Conservation (phyloP, 768 basidiomycete genomes). For the Tubosaeta sp. region DNA sequence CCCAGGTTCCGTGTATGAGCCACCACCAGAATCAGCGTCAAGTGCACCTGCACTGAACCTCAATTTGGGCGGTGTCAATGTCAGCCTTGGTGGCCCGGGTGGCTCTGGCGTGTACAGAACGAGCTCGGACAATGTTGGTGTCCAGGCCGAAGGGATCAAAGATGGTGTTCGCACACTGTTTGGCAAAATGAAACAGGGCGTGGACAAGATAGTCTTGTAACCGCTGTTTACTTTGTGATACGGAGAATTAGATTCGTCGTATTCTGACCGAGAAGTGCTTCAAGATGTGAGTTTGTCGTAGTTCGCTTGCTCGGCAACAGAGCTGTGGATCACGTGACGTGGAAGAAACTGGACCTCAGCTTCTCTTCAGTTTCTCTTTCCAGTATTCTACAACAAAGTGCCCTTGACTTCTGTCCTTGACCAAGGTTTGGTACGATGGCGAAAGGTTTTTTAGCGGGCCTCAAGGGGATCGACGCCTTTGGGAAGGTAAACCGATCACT, state of each 20-base stretch:
- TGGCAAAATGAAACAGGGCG: slow-evolving; percentile 86
- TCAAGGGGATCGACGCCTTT: slow-evolving; percentile 97
- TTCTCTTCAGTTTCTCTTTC: neutral
- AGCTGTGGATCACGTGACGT: slow-evolving; percentile 26
- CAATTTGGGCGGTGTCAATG: slow-evolving; percentile 88
- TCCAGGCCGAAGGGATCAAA: slow-evolving; percentile 83
- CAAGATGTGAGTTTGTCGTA: too few relatives aligned
- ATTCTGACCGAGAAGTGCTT: too few relatives aligned
- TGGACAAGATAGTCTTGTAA: slow-evolving; percentile 51
- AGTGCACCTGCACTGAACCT: slow-evolving; percentile 82
- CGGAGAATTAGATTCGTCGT: too few relatives aligned
- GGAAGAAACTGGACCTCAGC: neutral
- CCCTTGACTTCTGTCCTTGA: neutral
- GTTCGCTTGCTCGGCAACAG: neutral
- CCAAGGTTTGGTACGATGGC: slow-evolving; percentile 49
- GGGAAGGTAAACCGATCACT: slow-evolving; percentile 69
- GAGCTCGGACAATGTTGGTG: slow-evolving; percentile 63
- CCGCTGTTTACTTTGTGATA: neutral
- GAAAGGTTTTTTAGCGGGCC: slow-evolving; percentile 67
- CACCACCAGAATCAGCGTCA: slow-evolving; percentile 68
- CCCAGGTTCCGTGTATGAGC: slow-evolving; percentile 64
- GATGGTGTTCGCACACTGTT: slow-evolving; percentile 86
- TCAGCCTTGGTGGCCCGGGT: slow-evolving; percentile 84
- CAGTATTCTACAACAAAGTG: neutral
- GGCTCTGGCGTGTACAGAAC: slow-evolving; percentile 85